A percentile compares a stretch with the other conserved stretches of the same genome.
These are phyloP conservation scores for Pittosporum tobira DNA, from an alignment of 129 eudicot species.

Conservation along the genomic window DNA sequence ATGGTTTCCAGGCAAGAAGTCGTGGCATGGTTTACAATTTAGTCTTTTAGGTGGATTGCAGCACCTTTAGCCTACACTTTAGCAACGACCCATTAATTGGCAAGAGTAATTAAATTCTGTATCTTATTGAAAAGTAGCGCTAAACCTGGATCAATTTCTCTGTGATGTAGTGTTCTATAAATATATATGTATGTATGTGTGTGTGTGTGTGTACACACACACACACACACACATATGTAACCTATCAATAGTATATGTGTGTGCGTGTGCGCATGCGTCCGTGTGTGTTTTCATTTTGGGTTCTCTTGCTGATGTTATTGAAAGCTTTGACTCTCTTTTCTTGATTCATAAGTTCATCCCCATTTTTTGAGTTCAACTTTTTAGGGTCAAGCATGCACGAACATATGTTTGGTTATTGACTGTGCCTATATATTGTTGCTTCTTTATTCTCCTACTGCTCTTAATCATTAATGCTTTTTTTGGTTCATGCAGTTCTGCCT, in stretches of 20 bases:
- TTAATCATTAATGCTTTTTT: constrained; percentile 1
- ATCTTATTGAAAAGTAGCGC: neutral
- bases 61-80: neutral
- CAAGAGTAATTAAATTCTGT: neutral
- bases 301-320: neutral
- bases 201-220: too few relatives aligned
- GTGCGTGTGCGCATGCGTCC: too few relatives aligned
- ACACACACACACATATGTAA: too few relatives aligned
- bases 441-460: neutral
- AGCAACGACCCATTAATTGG: neutral
- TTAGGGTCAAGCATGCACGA: neutral
- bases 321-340: neutral
- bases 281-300: too few relatives aligned
- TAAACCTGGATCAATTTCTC: neutral
- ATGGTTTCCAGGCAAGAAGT: too few relatives aligned
- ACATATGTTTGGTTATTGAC: neutral
- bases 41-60: neutral
- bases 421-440: too few relatives aligned
- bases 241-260: too few relatives aligned
- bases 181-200: neutral
- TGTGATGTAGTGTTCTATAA: neutral
- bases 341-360: neutral
- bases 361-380: neutral
- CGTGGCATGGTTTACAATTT: neutral
- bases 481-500: constrained; percentile 60